Evolutionary conservation across 208 protist species (phyloP), one percentile per base, ranked within the genome.

Genomic region (Acanthamoeba lenticulata): DNA sequence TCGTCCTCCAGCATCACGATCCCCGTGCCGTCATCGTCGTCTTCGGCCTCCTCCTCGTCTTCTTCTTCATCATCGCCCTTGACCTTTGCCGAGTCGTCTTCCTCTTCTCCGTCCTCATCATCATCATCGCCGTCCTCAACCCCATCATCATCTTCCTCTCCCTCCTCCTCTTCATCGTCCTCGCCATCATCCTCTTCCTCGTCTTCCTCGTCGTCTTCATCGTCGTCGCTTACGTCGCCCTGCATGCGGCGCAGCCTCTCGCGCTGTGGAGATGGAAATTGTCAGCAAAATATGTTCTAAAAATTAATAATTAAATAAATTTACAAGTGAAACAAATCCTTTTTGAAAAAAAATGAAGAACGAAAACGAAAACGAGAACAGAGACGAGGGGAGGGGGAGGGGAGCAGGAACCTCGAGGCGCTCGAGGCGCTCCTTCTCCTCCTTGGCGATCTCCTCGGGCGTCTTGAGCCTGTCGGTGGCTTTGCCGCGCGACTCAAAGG

Each of bases 381-480:
- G 24, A 5, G 21, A 27, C 32, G 27, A 38, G 29, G 44, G 2
- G 79, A 34, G 42, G 6, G 1, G 44, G 40, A 52, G 11, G 44
- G 21, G 44, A 52, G 11, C 7, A 34, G 27, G 45, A 40, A 91
- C 89, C 44, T 94, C 90, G 69, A 94, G 62, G 2, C 29, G 40
- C 52, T 94, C 69, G 9, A 81, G 72, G 0, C 62, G 65, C 29
- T 81, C 69, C 72, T 86, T 85, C 49, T 94, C 45, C 90, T 94
- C 90, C 40, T 74, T 55, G 49, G 88, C 88, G n/a, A 79, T 79
- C 60, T 93, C 88, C 36, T 93, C 88, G 65, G 69, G 89, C 27
- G 49, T 72, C 65, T 93, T 93, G 52, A 72, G 52, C 9, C 60
- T 24, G 21, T 93, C 89, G 36, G 89, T 69, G 24, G 89, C 89